Evolutionary conservation across 2,329 filamentous ascomycete genomes (phyloP).

Genomic region (Colletotrichum lini): DNA sequence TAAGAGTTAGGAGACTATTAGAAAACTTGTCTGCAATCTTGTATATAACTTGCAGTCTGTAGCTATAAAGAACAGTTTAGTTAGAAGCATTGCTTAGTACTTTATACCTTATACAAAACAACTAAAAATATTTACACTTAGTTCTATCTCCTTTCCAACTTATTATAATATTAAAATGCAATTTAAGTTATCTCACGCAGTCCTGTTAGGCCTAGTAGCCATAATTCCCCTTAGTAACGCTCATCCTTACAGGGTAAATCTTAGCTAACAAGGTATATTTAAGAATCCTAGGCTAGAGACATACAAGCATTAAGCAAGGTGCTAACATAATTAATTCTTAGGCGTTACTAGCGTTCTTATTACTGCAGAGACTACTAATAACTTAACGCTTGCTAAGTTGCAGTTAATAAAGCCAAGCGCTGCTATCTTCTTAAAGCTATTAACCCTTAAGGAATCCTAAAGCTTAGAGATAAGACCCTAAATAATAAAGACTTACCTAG

Average conservation of each 20-base stretch:
- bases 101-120: background rate
- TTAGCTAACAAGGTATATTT: too few relatives aligned
- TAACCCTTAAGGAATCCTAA: background rate
- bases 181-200: too few relatives aligned
- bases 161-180: too few relatives aligned
- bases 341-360: background rate
- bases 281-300: too few relatives aligned
- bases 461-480: background rate
- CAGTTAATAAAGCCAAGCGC: background rate
- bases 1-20: background rate
- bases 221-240: too few relatives aligned
- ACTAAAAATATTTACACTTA: background rate
- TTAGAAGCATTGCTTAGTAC: background rate
- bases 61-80: background rate
- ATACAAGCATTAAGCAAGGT: too few relatives aligned
- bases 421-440: background rate
- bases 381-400: background rate
- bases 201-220: too few relatives aligned
- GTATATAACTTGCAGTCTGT: background rate
- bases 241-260: too few relatives aligned
- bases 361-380: background rate
- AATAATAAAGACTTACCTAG: background rate
- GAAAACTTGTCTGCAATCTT: background rate
- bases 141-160: too few relatives aligned
- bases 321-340: background rate